These are phyloP conservation scores for Castanea mollissima DNA, from an alignment of 306 rosid species.

Conservation along the genomic window DNA sequence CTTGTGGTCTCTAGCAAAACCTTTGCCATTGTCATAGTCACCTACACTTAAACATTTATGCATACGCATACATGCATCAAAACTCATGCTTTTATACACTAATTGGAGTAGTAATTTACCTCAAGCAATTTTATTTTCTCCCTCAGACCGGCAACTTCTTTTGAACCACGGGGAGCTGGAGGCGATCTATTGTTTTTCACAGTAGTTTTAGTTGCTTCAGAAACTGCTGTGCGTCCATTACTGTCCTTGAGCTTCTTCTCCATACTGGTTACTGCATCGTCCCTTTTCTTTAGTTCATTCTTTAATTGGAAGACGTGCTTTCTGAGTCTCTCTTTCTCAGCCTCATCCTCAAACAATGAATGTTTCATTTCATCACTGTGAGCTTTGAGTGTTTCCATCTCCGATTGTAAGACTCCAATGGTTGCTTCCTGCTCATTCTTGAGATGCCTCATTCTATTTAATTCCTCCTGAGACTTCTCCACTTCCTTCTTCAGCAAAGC, in stretches of 20 bases:
- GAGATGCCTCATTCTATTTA: conserved; percentile 39
- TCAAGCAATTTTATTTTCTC: conserved; percentile 76
- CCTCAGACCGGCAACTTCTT: conserved; percentile 64
- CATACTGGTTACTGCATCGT: conserved; percentile 39
- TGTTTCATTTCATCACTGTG: conserved; percentile 53
- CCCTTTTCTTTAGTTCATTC: conserved; percentile 69
- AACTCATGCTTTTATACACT: conserved; percentile 3
- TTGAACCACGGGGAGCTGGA: conserved; percentile 42
- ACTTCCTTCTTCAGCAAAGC: conserved; percentile 58
- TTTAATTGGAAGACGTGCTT: conserved; percentile 60
- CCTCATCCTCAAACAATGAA: conserved; percentile 57
- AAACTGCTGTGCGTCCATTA: conserved; percentile 36
- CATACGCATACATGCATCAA: not conserved
- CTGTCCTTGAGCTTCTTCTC: conserved; percentile 67
- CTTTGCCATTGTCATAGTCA: not conserved
- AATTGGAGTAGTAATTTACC: conserved; percentile 48
- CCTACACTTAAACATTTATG: not conserved
- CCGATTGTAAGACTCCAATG: conserved; percentile 44
- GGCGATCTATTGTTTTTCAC: conserved; percentile 41
- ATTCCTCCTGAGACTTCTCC: conserved; percentile 45
- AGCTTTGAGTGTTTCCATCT: conserved; percentile 57
- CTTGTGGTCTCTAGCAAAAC: not conserved
- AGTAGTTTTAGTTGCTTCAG: conserved; percentile 43
- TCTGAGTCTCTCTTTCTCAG: conserved; percentile 69
- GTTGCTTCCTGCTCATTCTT: conserved; percentile 55